Evolutionary conservation across 371 early-diverging fungal genomes (phyloP), one percentile per base, ranked within the genome.

Genomic region (Mucor velutinosus): DNA sequence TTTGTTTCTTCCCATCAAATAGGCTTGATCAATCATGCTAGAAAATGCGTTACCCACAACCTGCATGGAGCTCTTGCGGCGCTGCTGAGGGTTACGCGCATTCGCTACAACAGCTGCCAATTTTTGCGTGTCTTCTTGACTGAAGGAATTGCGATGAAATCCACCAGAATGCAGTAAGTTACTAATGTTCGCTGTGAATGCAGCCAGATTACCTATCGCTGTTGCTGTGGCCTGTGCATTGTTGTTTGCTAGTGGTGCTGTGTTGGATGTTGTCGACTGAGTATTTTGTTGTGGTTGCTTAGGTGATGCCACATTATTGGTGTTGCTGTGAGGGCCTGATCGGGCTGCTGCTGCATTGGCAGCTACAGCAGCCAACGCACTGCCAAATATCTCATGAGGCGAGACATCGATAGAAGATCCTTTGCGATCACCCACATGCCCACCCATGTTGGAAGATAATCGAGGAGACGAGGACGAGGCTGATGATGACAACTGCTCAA

Each of bases 331-430:
- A 14, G 64, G 29, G 11, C 53, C 23, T 27, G 39, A 8, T 8
- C 41, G 55, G 11, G 69, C 61, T 21, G 63, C 66, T 14, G 59
- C 57, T 47, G 68, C 70, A 62, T 67, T 72, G 8, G 74, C 74
- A 10, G 80, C 80, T 1, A 79, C 80, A 4, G 73, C 80, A 3
- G 80, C 80, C 25, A 79, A 55, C 7, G 80, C 80, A 61, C 73
- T 79, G 6, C 80, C 80, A 1, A 79, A 35, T n/a, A 72, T 73
- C 30, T 76, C 73, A 1, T 72, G 69, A 1, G 76, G 70, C 1
- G 70, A 70, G 0, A 51, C 72, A 6, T 63, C 71, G 8, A 33
- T 60, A 11, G 56, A 23, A 0, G 71, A 67, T 10, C 55, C 59
- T 49, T 56, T 75, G 45, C 58, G 58, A 32, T 71, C 69, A 25